Evolutionary conservation across 2,329 filamentous ascomycete genomes (phyloP).

Genomic region (Claviceps sp.): DNA sequence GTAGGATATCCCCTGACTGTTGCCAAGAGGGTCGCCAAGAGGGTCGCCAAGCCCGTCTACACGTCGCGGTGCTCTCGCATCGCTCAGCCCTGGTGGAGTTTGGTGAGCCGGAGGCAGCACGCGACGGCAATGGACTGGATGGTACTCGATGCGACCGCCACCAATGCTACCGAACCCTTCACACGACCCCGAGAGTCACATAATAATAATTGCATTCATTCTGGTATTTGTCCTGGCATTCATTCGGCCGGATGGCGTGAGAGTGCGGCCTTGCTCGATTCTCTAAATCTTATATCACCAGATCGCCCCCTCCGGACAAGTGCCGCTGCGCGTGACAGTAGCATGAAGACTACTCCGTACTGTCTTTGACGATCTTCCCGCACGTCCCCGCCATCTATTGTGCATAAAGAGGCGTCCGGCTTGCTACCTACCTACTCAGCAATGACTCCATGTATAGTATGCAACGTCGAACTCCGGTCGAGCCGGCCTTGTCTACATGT

Average conservation of each 20-base stretch:
- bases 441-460: background rate
- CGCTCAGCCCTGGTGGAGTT: background rate
- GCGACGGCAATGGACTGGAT: background rate
- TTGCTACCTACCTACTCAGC: background rate
- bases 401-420: no score
- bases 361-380: background rate
- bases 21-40: background rate
- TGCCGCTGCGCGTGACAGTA: background rate
- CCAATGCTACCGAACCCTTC: background rate
- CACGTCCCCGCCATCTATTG: background rate
- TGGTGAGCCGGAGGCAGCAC: background rate
- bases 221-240: background rate
- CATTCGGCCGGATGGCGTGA: background rate
- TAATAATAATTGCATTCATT: background rate
- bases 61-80: background rate
- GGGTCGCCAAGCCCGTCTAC: background rate
- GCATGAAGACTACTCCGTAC: background rate
- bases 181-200: background rate
- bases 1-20: background rate
- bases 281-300: background rate
- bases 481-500: background rate
- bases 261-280: background rate
- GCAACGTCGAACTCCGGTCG: background rate
- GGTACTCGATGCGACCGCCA: background rate
- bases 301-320: background rate